These are phyloP conservation scores for Circinella umbellata DNA, from an alignment of 371 early-diverging fungal genomes.

Conservation along the genomic window DNA sequence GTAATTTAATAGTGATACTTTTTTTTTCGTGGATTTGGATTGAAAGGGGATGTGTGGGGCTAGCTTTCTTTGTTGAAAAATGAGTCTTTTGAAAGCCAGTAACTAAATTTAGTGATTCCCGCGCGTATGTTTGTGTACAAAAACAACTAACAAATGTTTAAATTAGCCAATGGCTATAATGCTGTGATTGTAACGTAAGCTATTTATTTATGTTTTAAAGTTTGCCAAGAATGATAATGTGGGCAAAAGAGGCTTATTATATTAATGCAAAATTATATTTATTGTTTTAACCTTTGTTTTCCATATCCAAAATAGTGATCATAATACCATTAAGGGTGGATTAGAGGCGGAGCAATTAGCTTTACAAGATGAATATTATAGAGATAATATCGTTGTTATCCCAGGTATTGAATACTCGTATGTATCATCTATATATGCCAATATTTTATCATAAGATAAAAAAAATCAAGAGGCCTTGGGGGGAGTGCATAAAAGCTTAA, in stretches of 20 bases:
- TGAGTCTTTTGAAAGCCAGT: too few species aligned
- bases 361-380: conserved; percentile 44
- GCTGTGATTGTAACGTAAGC: conserved; percentile 63
- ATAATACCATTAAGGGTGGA: conserved; percentile 74
- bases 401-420: conserved; percentile 75
- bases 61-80: not conserved
- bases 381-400: conserved; percentile 67
- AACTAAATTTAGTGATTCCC: not conserved
- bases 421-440: too few species aligned
- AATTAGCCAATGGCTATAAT: conserved; percentile 74
- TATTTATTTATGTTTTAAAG: conserved; percentile 5
- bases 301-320: conserved; percentile 41
- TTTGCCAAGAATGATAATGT: not conserved
- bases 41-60: too few species aligned
- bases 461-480: too few species aligned
- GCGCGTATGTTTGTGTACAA: not conserved
- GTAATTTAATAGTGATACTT: conserved; percentile 26
- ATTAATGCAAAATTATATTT: conserved; percentile 24
- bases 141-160: not conserved
- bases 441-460: too few species aligned
- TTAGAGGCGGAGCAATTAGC: conserved; percentile 68
- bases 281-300: too few species aligned
- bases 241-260: not conserved
- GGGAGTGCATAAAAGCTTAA: too few species aligned
- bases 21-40: too few species aligned